A percentile compares a stretch with the other conserved stretches of the same genome.
Conservation (phyloP, 306 rosid genomes). For the Fragaria vesca region DNA sequence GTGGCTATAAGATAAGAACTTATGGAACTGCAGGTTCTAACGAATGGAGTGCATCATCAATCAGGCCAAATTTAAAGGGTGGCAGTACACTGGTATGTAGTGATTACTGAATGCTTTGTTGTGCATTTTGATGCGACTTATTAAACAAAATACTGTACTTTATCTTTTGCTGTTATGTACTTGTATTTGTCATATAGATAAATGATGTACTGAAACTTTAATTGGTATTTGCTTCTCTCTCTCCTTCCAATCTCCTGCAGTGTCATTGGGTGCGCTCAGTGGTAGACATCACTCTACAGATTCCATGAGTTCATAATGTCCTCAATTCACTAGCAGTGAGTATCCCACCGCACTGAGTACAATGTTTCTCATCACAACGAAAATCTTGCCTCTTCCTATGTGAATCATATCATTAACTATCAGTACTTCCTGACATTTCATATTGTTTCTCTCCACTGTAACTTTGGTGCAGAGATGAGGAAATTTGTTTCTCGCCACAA, state of each 20-base stretch:
- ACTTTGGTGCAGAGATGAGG: too few relatives aligned
- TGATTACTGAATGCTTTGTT: not conserved
- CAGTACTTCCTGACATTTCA: not conserved
- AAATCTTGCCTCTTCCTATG: too few relatives aligned
- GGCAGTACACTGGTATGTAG: slow-evolving; percentile 29
- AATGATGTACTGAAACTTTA: not conserved
- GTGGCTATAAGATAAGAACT: slow-evolving; percentile 14
- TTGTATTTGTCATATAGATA: too few relatives aligned
- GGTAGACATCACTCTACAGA: slow-evolving; percentile 29
- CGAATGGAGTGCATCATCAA: slow-evolving; percentile 40
- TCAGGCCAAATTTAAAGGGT: slow-evolving; percentile 20
- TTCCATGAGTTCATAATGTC: slow-evolving; percentile 36
- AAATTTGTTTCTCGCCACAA: too few relatives aligned
- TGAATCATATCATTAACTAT: not conserved
- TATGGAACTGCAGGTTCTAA: slow-evolving; percentile 28
- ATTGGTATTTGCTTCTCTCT: not conserved
- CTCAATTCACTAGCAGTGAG: slow-evolving; percentile 39
- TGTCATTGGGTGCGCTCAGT: slow-evolving; percentile 25
- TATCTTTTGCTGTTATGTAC: not conserved
- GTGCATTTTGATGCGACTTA: not conserved
- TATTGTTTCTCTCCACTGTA: too few relatives aligned
- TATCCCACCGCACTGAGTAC: not conserved
- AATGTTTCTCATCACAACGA: not conserved
- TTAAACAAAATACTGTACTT: not conserved
- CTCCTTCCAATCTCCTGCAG: slow-evolving; percentile 10